Base-by-base conservation (phyloP, 441 rosid genomes). In the Aquilaria agallochum region DNA sequence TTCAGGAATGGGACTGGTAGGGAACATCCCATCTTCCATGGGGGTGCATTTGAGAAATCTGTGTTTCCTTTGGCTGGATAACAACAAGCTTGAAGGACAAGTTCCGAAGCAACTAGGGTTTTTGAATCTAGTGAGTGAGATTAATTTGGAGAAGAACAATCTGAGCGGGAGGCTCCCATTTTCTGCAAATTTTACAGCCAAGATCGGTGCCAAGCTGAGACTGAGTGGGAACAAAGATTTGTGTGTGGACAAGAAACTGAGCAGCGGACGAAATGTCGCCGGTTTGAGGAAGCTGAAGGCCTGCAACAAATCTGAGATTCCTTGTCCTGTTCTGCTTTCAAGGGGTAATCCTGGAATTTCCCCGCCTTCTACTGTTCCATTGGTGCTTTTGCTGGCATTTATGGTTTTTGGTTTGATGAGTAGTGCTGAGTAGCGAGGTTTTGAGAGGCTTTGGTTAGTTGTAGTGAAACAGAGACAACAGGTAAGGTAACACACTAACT, bases 61-160 rank as follows among this genome's bases (percentile, higher is more conserved):
- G 48, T 63, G 76, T 59, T 82, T 72, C 63, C 47, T 88, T 30
- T 73, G 86, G 32, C 83, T 85, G 3, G 88, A 85, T 42, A 76
- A 82, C 71, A 88, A 83, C 71, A 80, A 63, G 42, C 89, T 88
- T 63, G 66, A 75, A 67, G 86, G 95, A 33, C 5, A 66, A 46
- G 72, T 85, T 68, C 88, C 89, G 0, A 62, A 66, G 57, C 85
- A 80, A 70, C 59, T 88, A 15, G 83, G 80, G 9, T 20, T 54
- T 47, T 40, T 81, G 61, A 78, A 78, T 2, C 75, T 60, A 54
- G 74, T 51, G 1, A 59, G 59, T 5, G 95, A 85, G 68, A 82
- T 85, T 70, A 82, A 83, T 63, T 70, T 85, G 70, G 86, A 85
- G 76, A 83, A 85, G 77, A 88, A 85, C 66, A 88, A 80, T 65